These are phyloP conservation scores for Penicillium egyptiacum DNA, from an alignment of 495 filamentous ascomycete genomes.

Conservation along the genomic window DNA sequence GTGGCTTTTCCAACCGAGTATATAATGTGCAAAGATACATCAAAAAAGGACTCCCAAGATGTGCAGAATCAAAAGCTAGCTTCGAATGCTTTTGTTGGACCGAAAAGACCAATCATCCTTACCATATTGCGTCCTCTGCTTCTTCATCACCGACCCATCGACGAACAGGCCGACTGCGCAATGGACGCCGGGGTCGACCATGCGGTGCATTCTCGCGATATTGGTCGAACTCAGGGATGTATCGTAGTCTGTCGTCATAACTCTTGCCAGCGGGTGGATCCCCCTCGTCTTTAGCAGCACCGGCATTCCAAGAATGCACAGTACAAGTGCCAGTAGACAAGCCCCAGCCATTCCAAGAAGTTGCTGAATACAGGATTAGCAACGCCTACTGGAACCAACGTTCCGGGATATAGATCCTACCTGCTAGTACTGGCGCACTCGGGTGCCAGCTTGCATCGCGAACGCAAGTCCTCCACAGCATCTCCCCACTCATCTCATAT, in stretches of 20 bases:
- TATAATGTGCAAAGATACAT: not conserved
- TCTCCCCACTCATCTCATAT: slow-evolving; percentile 42
- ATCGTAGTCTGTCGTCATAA: slow-evolving; percentile 56
- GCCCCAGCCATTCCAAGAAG: slow-evolving; percentile 75
- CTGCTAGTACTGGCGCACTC: slow-evolving; percentile 80
- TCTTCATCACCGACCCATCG: slow-evolving; percentile 19
- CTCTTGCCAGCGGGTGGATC: slow-evolving; percentile 58
- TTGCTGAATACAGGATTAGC: slow-evolving; percentile 52
- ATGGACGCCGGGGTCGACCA: slow-evolving; percentile 17
- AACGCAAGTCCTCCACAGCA: slow-evolving; percentile 75
- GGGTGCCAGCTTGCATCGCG: slow-evolving; percentile 97
- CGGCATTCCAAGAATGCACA: slow-evolving; percentile 73
- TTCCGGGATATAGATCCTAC: slow-evolving; percentile 45
- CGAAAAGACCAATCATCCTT: not conserved
- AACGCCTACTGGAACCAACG: not conserved
- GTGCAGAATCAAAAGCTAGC: not conserved
- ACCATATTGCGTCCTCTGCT: slow-evolving; percentile 20
- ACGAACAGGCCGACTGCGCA: slow-evolving; percentile 29
- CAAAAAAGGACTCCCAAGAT: not conserved
- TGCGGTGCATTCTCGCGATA: slow-evolving; percentile 25
- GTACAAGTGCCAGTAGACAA: slow-evolving; percentile 70
- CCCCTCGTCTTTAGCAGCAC: slow-evolving; percentile 61
- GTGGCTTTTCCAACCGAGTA: not conserved
- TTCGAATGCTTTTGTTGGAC: not conserved
- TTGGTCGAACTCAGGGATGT: slow-evolving; percentile 31